Conservation (phyloP, 768 basidiomycete genomes). For the Rubroboletus pulcherrimus region DNA sequence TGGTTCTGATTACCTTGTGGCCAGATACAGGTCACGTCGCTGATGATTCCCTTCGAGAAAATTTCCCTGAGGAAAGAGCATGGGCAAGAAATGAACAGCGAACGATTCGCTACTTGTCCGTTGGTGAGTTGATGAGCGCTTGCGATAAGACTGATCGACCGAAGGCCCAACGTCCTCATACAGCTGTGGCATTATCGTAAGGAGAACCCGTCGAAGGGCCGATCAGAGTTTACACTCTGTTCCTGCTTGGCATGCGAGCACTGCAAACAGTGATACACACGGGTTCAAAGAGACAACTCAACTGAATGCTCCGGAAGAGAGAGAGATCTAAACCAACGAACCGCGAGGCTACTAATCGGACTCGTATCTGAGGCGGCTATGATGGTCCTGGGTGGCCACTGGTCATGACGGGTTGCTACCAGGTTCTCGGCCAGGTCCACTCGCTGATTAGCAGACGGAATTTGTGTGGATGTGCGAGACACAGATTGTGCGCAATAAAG, state of each 20-base stretch:
- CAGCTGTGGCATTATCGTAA: neutral
- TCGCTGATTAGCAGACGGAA: too few species aligned
- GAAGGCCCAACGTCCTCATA: neutral
- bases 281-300: neutral
- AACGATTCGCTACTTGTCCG: neutral
- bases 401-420: too few species aligned
- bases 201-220: neutral
- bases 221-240: neutral
- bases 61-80: neutral
- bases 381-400: too few species aligned
- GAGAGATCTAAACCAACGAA: neutral
- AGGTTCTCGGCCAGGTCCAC: too few species aligned
- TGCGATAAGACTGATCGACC: neutral
- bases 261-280: neutral
- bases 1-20: too few species aligned
- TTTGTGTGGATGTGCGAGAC: too few species aligned
- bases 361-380: too few species aligned
- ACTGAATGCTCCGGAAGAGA: neutral
- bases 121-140: neutral
- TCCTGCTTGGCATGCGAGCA: too few species aligned
- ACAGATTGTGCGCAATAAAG: too few species aligned
- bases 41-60: neutral
- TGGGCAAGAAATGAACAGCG: neutral
- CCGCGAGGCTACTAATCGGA: too few species aligned
- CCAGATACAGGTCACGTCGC: neutral